phyloP scores from a whole-genome alignment of 768 basidiomycete genomes.

The Suillus placidus region DNA sequence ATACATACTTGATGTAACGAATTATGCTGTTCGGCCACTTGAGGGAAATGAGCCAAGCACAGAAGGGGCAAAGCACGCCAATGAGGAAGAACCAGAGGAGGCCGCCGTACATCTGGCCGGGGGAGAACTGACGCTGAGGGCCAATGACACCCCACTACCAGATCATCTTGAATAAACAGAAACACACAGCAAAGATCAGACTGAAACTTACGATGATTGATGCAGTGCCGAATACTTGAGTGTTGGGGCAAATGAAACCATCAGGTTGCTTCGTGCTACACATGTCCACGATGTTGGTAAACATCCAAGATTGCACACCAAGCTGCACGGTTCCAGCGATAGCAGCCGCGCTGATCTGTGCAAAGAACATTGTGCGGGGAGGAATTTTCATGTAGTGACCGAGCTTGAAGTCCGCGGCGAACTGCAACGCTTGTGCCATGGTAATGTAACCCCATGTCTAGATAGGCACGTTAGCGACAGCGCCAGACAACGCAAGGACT shows the following conservation, averaged over 20 bases:
- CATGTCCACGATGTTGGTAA: constrained; percentile 41
- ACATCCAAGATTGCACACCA: constrained; percentile 67
- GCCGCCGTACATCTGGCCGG: constrained; percentile 49
- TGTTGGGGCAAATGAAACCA: constrained; percentile 34
- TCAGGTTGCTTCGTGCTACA: constrained; percentile 29
- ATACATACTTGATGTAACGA: constrained; percentile 57
- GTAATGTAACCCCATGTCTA: constrained; percentile 70
- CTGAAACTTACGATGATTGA: constrained; percentile 49
- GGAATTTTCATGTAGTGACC: constrained; percentile 77
- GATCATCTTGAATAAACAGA: constrained; percentile 9
- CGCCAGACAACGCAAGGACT: background rate
- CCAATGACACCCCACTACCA: constrained; percentile 61
- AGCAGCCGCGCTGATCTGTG: constrained; percentile 63
- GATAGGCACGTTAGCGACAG: constrained; percentile 18
- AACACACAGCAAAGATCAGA: constrained; percentile 3
- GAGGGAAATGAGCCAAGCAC: constrained; percentile 51
- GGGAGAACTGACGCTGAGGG: constrained; percentile 64
- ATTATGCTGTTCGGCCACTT: constrained; percentile 62
- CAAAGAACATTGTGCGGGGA: constrained; percentile 67
- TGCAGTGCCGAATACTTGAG: constrained; percentile 54
- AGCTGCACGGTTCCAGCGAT: constrained; percentile 70
- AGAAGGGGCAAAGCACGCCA: constrained; percentile 60
- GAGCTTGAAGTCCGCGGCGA: constrained; percentile 75
- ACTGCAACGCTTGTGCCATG: constrained; percentile 66
- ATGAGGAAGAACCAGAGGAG: constrained; percentile 75